Evolutionary conservation across 192 early-diverging fungal species (phyloP).

Genomic region (Coemansia pectinata): DNA sequence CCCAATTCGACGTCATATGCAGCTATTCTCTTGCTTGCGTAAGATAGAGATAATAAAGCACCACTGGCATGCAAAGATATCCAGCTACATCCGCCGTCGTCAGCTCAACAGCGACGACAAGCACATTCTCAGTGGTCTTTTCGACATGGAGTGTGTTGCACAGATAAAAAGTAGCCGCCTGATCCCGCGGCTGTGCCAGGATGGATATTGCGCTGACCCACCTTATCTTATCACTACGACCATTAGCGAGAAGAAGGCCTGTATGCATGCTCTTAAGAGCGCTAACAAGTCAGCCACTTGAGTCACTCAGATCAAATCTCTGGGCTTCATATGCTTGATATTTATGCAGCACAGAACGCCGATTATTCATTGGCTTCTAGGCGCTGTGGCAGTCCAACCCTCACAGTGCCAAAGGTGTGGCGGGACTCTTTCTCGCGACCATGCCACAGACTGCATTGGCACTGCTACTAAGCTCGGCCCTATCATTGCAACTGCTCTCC

Average conservation of each 20-base stretch:
- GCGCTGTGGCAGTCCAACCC: not conserved
- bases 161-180: not conserved
- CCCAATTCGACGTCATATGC: not conserved
- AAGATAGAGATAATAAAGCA: not conserved
- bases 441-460: no score
- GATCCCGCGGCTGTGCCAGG: not conserved
- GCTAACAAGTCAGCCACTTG: not conserved
- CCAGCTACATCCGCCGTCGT: not conserved
- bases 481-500: not conserved
- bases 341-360: conserved; percentile 1
- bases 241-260: not conserved
- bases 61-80: not conserved
- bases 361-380: conserved; percentile 4
- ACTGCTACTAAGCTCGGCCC: not conserved
- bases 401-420: not conserved
- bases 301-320: not conserved
- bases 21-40: not conserved
- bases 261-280: not conserved
- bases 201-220: not conserved
- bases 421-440: no score
- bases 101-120: not conserved
- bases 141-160: not conserved
- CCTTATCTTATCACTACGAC: not conserved
- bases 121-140: not conserved
- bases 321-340: not conserved